These are phyloP conservation scores for Boletus eberwhitei DNA, from an alignment of 768 basidiomycete genomes.

Conservation along the genomic window DNA sequence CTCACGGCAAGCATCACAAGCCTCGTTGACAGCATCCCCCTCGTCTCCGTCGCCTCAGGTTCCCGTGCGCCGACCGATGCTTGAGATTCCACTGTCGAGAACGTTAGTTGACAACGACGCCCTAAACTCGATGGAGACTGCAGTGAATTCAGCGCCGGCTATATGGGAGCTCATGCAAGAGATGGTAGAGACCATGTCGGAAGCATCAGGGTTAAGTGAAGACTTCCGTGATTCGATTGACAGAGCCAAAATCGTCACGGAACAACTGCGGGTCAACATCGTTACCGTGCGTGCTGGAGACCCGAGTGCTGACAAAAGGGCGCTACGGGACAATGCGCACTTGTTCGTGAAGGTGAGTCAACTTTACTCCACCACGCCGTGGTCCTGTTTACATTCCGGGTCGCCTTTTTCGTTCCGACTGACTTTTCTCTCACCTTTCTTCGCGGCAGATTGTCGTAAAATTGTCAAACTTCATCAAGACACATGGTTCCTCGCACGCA, in stretches of 20 bases:
- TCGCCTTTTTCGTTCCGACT: neutral
- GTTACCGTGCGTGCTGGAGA: slow-evolving; percentile 56
- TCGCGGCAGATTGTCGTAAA: slow-evolving; percentile 67
- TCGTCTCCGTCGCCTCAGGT: slow-evolving; percentile 34
- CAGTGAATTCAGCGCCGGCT: slow-evolving; percentile 74
- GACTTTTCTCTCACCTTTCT: slow-evolving; percentile 2
- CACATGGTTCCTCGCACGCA: slow-evolving; percentile 51
- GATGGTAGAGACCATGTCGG: slow-evolving; percentile 58
- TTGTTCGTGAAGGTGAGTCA: slow-evolving; percentile 71
- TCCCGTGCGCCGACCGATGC: slow-evolving; percentile 29
- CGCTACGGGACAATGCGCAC: slow-evolving; percentile 74
- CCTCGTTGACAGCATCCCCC: slow-evolving; percentile 39
- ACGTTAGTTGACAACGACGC: slow-evolving; percentile 75
- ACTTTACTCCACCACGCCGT: neutral
- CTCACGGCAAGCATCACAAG: slow-evolving; percentile 43
- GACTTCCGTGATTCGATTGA: slow-evolving; percentile 55
- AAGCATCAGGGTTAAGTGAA: slow-evolving; percentile 38
- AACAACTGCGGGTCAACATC: slow-evolving; percentile 57
- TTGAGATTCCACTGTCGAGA: slow-evolving; percentile 55
- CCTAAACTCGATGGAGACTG: slow-evolving; percentile 71
- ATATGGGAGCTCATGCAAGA: slow-evolving; percentile 84
- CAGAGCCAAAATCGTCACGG: slow-evolving; percentile 62
- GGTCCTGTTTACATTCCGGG: neutral
- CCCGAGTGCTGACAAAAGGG: slow-evolving; percentile 50
- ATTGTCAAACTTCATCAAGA: slow-evolving; percentile 71